Evolutionary conservation across 805 yeast genomes (phyloP), one percentile per base, ranked within the genome.

Genomic region (Yamadazyma nakazawae): DNA sequence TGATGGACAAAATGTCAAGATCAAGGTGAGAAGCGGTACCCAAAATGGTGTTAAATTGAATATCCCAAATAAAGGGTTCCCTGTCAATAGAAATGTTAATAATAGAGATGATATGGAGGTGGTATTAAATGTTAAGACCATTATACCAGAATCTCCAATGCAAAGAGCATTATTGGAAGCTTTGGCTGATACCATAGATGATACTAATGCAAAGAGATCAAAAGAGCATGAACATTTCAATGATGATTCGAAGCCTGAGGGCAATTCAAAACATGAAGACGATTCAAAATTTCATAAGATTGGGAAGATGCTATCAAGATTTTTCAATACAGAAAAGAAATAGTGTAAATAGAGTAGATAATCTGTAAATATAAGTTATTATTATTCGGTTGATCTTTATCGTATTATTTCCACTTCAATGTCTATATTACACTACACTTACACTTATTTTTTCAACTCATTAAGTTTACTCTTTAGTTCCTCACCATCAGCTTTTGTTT

Each of bases 111-210:
- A 85, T 57, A 73, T 91, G 79, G 83, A 80, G 56, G 88, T 94
- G 14, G 72, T 80, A 11, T 76, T 90, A 54, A 80, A 81, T 42
- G 85, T 94, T 14, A 79, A 80, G 57, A 81, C 90, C 3, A 70
- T 83, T 55, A 78, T 82, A 47, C 96, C 98, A 2, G 76, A 78
- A 46, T 84, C 87, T 19, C 87, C 92, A 12, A 84, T 94, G 1
- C 96, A 94, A 64, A 84, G 83, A 11, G 95, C 95, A 25, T 71
- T 94, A 46, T 75, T 95, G 58, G 99, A 94, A 63, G 96, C 97
- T 0, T 75, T 94, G 52, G 99, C 99, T 1, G 97, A 90, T 60
- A 85, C 96, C 2, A 78, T 85, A 41, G 81, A 86, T 48, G 99
- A 94, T 63, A 73, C 74, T 37, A 76, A 74, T 19, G 99, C 99